Conservation (phyloP, 345 rosid genomes). For the Nasturtium officinale region DNA sequence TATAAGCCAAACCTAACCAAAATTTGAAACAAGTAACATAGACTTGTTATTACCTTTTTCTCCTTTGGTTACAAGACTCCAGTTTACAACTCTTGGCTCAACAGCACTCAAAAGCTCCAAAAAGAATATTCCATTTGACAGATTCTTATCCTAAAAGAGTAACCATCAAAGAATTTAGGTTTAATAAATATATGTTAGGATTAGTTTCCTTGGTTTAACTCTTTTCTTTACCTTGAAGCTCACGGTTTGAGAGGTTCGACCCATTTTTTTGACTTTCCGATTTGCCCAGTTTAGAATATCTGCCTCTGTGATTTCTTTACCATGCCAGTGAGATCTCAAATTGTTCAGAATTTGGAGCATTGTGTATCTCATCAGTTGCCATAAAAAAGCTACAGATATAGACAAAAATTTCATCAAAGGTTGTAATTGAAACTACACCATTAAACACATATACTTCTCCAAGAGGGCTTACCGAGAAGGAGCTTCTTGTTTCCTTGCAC, state of each 20-base stretch:
- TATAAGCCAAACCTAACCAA: background rate
- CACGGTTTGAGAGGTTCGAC: constrained; percentile 63
- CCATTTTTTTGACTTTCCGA: constrained; percentile 60
- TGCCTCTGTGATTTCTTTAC: constrained; percentile 77
- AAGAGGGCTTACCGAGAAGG: constrained; percentile 93
- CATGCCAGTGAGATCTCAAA: constrained; percentile 73
- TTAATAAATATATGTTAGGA: too few species aligned
- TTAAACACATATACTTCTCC: too few species aligned
- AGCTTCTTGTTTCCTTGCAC: constrained; percentile 97
- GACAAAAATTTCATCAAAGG: constrained; percentile 13
- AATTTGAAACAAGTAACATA: background rate
- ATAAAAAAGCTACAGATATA: constrained; percentile 78
- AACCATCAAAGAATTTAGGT: too few species aligned
- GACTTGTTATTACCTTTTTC: constrained; percentile 59
- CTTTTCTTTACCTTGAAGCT: constrained; percentile 97
- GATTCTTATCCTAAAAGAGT: constrained; percentile 82
- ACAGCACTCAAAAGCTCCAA: constrained; percentile 85
- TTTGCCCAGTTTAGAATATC: constrained; percentile 86
- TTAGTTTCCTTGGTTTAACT: too few species aligned
- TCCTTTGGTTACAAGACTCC: constrained; percentile 96
- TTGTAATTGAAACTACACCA: too few species aligned
- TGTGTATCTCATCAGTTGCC: constrained; percentile 90
- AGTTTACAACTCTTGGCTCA: constrained; percentile 95
- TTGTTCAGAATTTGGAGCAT: constrained; percentile 90
- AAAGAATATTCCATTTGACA: constrained; percentile 80